Evolutionary conservation across 2,329 filamentous ascomycete species (phyloP).

Genomic region (Pezicula radicicola): DNA sequence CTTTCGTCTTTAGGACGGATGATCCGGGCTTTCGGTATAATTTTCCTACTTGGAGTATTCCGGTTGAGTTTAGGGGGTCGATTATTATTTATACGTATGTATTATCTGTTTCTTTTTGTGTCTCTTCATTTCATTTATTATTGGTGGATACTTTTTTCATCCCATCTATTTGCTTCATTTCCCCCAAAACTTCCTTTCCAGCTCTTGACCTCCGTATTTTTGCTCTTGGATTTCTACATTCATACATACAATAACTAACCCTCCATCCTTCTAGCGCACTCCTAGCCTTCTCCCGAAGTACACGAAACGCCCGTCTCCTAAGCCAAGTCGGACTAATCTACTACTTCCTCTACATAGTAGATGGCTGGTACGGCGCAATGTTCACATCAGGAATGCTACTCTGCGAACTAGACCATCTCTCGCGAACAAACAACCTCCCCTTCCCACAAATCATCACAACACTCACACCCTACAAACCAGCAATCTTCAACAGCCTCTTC

Average conservation of each 20-base stretch:
- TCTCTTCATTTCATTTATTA: too few relatives aligned
- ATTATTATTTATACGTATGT: constrained; percentile 52
- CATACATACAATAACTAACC: too few relatives aligned
- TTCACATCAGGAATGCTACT: constrained; percentile 59
- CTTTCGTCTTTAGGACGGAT: constrained; percentile 59
- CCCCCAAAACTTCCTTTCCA: too few relatives aligned
- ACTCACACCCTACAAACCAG: constrained; percentile 44
- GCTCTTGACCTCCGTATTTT: too few relatives aligned
- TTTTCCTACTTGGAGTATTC: constrained; percentile 61
- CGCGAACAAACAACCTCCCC: constrained; percentile 47
- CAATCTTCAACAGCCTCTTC: constrained; percentile 52
- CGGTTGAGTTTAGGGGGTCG: constrained; percentile 61
- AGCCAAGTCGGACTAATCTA: constrained; percentile 50
- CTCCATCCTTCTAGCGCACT: constrained; percentile 25
- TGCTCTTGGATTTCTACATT: too few relatives aligned
- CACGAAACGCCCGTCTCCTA: constrained; percentile 50
- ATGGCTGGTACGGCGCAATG: constrained; percentile 60
- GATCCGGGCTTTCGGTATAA: constrained; percentile 55
- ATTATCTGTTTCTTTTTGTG: too few relatives aligned
- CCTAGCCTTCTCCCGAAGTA: constrained; percentile 54
- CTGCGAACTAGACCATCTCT: constrained; percentile 57
- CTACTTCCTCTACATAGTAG: constrained; percentile 67
- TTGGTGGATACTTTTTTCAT: too few relatives aligned
- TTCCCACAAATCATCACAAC: constrained; percentile 33
- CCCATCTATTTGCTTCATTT: too few relatives aligned